phyloP scores from a whole-genome alignment of 1,139 yeast species.

The Lizanozyma gosingica region DNA sequence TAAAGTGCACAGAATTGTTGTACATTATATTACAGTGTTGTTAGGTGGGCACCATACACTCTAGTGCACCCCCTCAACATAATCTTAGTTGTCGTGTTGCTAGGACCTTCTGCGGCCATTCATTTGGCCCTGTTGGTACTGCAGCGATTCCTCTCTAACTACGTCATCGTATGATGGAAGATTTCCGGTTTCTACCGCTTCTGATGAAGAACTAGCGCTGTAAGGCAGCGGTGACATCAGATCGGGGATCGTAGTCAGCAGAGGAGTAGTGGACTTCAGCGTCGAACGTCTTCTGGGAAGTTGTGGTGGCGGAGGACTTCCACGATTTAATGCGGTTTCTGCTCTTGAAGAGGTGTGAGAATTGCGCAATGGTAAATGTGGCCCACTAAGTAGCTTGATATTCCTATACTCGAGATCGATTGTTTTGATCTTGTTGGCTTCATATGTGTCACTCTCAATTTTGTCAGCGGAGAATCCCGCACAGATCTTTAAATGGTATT shows the following conservation, averaged over 20 bases:
- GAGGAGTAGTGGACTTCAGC: background rate
- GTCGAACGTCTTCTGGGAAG: background rate
- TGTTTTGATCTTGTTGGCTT: background rate
- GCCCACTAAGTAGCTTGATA: background rate
- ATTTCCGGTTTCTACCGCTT: background rate
- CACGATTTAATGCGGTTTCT: background rate
- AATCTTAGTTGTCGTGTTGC: too few species aligned
- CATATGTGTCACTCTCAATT: background rate
- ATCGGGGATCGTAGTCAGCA: background rate
- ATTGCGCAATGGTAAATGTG: background rate
- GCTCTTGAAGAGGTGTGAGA: background rate
- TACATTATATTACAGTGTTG: too few species aligned
- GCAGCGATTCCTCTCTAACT: background rate
- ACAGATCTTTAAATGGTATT: conserved; percentile 33
- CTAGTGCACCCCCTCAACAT: too few species aligned
- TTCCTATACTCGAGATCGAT: background rate
- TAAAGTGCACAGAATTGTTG: too few species aligned
- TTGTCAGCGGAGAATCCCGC: conserved; percentile 34
- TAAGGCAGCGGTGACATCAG: background rate
- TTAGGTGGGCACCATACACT: too few species aligned
- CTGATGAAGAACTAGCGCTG: too few species aligned
- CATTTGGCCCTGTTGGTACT: background rate
- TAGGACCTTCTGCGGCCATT: conserved; percentile 25
- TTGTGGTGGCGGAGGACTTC: background rate
- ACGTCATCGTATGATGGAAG: background rate